Base-by-base conservation (phyloP, 768 basidiomycete genomes). In the Tricholoma hemisulphureum region DNA sequence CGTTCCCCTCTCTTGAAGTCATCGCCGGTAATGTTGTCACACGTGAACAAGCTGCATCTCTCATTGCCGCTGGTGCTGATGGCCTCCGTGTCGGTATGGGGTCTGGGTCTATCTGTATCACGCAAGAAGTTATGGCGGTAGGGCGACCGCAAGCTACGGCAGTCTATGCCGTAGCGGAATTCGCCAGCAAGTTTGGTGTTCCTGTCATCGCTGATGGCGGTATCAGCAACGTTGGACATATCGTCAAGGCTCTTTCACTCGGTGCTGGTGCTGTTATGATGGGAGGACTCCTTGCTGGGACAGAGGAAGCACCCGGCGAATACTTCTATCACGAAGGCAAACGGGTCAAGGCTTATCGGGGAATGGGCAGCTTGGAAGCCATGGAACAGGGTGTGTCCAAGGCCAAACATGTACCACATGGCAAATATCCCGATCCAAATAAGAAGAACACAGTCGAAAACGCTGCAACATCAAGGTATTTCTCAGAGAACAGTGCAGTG, bases 291-390 rank as follows among this genome's bases (percentile, higher is more conserved):
- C 80, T 99, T 24, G 97, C 97, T 2, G 96, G 96, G 28, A 98
- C 97, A 32, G 88, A 93, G 61, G 96, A 99, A 73, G 93, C 95
- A 0, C 97, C 97, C 0, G 97, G 97, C 65, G 95, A 98, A 77
- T 99, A 97, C 79, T 98, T 97, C 73, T 99, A 96, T 76, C 95
- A 98, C 69, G 95, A 98, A 62, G 97, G 97, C 61, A 97, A 97
- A 80, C 89, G 97, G 49, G 94, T 98, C 70, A 99, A 99, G 83
- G 87, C 95, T 31, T 99, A 98, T 76, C 88, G 97, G 56, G 97
- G 97, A 4, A 99, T 99, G 97, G 96, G 97, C 18, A 91, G 89
- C 67, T 80, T 98, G 67, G 93, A 95, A 74, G 92, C 93, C 3
- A 95, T 94, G 92, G 90, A 91, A 55, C 85, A 90, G 63, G 86